These are phyloP conservation scores for Arctium lappa DNA, from an alignment of 129 eudicot species.

Conservation along the genomic window DNA sequence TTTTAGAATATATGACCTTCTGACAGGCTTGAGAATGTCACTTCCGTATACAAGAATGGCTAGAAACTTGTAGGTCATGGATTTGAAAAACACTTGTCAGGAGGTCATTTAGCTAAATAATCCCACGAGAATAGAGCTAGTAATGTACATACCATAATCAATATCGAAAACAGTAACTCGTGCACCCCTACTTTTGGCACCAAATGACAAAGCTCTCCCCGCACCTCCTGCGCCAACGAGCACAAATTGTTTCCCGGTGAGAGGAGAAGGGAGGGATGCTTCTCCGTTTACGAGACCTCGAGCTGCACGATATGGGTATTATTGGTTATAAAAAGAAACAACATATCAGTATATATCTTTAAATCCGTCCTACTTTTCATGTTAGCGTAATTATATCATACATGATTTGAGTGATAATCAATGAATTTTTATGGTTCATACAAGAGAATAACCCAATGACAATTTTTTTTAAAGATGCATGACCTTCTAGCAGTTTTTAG, in stretches of 20 bases:
- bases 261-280: conserved; percentile 45
- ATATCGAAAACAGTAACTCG: conserved; percentile 55
- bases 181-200: conserved; percentile 77
- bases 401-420: neutral
- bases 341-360: neutral
- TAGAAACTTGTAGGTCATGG: neutral
- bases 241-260: conserved; percentile 60
- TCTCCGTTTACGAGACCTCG: conserved; percentile 47
- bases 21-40: neutral
- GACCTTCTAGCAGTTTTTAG: neutral
- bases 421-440: too few species aligned
- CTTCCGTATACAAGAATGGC: neutral
- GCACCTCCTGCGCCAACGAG: conserved; percentile 93
- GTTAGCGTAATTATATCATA: neutral
- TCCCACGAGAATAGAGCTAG: neutral
- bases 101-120: neutral
- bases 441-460: neutral
- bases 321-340: neutral
- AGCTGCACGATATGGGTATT: conserved; percentile 17
- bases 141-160: conserved; percentile 48
- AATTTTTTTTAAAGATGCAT: neutral
- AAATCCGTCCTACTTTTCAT: neutral
- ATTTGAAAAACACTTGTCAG: neutral
- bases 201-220: conserved; percentile 82
- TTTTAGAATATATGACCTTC: neutral